These are phyloP conservation scores for Porogramme epimiltina DNA, from an alignment of 1,284 basidiomycete species.

Conservation along the genomic window DNA sequence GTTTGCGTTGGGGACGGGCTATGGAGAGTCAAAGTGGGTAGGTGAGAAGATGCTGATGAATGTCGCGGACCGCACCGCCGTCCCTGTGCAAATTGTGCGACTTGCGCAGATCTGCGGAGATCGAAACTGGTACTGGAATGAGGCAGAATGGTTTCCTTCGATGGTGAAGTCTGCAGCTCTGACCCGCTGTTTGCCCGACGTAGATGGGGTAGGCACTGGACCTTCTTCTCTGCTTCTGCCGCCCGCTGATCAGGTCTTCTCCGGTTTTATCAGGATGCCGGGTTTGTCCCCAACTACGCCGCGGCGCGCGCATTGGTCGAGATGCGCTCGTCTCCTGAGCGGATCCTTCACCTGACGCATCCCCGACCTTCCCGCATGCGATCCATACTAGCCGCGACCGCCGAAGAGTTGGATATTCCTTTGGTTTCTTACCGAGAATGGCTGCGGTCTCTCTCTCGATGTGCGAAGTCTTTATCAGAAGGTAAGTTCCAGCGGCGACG, in stretches of 20 bases:
- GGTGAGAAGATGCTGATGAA: conserved; percentile 33
- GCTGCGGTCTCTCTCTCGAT: conserved; percentile 13
- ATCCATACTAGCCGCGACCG: conserved; percentile 11
- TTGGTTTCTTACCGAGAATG: conserved; percentile 20
- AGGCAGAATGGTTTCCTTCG: conserved; percentile 46
- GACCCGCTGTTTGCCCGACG: conserved; percentile 6
- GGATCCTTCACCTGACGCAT: conserved; percentile 28
- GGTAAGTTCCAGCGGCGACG: not conserved
- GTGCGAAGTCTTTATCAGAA: not conserved
- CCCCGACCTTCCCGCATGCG: conserved; percentile 21
- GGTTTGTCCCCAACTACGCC: conserved; percentile 25
- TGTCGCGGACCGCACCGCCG: conserved; percentile 17
- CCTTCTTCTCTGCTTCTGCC: not conserved
- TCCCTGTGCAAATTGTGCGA: conserved; percentile 36
- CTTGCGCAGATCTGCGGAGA: conserved; percentile 45
- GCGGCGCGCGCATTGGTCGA: conserved; percentile 23
- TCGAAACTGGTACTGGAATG: conserved; percentile 42
- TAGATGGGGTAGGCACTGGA: conserved; percentile 15
- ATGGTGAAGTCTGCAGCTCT: conserved; percentile 22
- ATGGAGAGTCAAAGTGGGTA: conserved; percentile 43
- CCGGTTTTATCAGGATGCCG: conserved; percentile 10
- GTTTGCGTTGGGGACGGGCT: conserved; percentile 36
- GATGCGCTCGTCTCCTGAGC: conserved; percentile 10
- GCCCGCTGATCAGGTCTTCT: not conserved
- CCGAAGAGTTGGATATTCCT: conserved; percentile 12